These are phyloP conservation scores for Cryptococcus depauperatus DNA, from an alignment of 1,284 basidiomycete species.

Conservation along the genomic window DNA sequence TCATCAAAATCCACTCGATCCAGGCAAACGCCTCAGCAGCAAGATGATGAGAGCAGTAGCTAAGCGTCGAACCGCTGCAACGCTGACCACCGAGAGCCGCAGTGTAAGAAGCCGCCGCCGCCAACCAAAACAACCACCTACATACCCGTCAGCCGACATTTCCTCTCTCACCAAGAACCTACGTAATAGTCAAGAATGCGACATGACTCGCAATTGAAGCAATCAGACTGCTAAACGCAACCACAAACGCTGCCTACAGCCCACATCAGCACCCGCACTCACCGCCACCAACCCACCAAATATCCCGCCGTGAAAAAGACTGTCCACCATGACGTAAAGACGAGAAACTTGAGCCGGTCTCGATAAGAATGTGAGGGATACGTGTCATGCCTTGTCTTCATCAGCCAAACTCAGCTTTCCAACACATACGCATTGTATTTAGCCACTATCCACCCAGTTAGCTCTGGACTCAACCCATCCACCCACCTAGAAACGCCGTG, in stretches of 20 bases:
- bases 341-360: constrained; percentile 41
- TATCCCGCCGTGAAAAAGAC: constrained; percentile 38
- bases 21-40: constrained; percentile 45
- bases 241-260: constrained; percentile 30
- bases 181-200: constrained; percentile 41
- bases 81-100: constrained; percentile 36
- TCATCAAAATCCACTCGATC: constrained; percentile 44
- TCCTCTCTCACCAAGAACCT: constrained; percentile 8
- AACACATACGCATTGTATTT: background rate
- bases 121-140: constrained; percentile 46
- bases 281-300: constrained; percentile 16
- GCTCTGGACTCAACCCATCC: background rate
- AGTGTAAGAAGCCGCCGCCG: constrained; percentile 37
- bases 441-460: constrained; percentile 1
- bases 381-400: constrained; percentile 16
- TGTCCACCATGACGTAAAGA: constrained; percentile 46
- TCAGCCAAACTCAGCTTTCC: constrained; percentile 3
- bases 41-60: constrained; percentile 38
- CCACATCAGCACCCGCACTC: background rate
- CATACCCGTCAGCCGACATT: background rate
- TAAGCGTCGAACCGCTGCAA: constrained; percentile 25
- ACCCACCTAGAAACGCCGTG: constrained; percentile 35
- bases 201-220: constrained; percentile 40
- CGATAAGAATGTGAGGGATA: constrained; percentile 34
- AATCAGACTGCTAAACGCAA: constrained; percentile 25